Percentiles rank a stretch among this genome's conserved stretches.
Conservation (phyloP, 805 yeast genomes). For the Wickerhamomyces ciferrii region DNA sequence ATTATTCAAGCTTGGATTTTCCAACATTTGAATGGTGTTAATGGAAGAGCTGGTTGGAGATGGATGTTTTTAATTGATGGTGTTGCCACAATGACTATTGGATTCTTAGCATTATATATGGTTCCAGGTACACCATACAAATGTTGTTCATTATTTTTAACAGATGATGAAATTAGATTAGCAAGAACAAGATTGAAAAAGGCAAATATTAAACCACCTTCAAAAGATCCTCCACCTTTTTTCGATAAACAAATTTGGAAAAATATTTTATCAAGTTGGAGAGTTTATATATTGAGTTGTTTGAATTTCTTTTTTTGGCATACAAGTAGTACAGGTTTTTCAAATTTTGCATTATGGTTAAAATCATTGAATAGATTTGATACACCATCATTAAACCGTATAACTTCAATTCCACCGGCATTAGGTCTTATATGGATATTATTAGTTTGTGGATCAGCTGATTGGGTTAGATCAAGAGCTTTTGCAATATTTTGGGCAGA, state of each 20-base stretch:
- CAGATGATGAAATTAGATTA: constrained; percentile 51
- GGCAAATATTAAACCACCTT: constrained; percentile 26
- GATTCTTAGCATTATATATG: constrained; percentile 46
- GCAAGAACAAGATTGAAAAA: constrained; percentile 39
- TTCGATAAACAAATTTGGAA: constrained; percentile 47
- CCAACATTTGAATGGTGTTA: constrained; percentile 28
- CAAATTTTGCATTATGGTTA: constrained; percentile 45
- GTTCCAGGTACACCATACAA: constrained; percentile 65
- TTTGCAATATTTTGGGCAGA: constrained; percentile 37
- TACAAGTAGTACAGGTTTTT: constrained; percentile 38
- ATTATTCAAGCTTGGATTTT: constrained; percentile 40
- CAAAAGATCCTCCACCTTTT: constrained; percentile 21
- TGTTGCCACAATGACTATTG: constrained; percentile 52
- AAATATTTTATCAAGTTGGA: constrained; percentile 50
- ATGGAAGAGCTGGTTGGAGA: constrained; percentile 40
- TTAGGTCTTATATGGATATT: constrained; percentile 4
- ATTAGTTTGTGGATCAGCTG: constrained; percentile 15
- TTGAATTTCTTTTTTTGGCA: constrained; percentile 55
- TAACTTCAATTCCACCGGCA: constrained; percentile 36
- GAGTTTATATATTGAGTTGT: constrained; percentile 43
- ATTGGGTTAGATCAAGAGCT: constrained; percentile 34
- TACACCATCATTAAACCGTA: constrained; percentile 33
- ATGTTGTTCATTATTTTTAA: constrained; percentile 45
- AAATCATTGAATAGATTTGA: constrained; percentile 32
- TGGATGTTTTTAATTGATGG: constrained; percentile 49